Base-by-base conservation (phyloP, 352 stramenopile species). In the Pythium monospermum region DNA sequence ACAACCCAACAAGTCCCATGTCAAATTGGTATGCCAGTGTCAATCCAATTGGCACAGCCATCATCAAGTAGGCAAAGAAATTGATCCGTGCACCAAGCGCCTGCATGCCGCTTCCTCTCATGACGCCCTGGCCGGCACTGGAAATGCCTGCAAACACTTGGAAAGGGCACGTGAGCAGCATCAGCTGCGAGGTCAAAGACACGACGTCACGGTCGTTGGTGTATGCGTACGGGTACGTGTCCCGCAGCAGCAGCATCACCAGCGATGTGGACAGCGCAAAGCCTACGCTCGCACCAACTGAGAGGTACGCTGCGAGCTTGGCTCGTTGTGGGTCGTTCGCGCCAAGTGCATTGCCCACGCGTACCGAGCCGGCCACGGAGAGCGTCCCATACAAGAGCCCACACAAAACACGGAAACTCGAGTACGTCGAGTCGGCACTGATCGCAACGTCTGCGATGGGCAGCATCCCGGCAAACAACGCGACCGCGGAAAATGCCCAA, bases 91-190 rank as follows among this genome's bases (percentile, higher is more conserved):
- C 87, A 18, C 80, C 80, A 10, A 95, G 71, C n/a, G 71, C 53
- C 49, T 96, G 87, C 41, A 86, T 69, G 3, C 87, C 87, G 38
- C 71, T 83, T 10, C 78, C 87, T 13, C 84, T 78, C 37, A 96
- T 79, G 30, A 94, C 79, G 23, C 85, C 87, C 49, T 95, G 83
- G 4, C 76, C 68, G 1, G 78, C 73, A 2, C 61, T 57, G 30
- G 88, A 76, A 15, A 95, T 65, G 2, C 79, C 82, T 28, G 87
- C 81, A 39, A 94, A 92, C 22, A 95, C 57, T 57, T 96, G 87
- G 55, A 94, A 85, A 13, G 73, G 73, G 44, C 71, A 79, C 40
- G 73, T 89, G 33, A 85, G 35, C 11, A 86, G 69, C 57, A 91
- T 73, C 38, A 91, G 62, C n/a, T 63, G 54, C 27, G 71, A 76